Evolutionary conservation across 495 filamentous ascomycete genomes (phyloP).

Genomic region (Neurospora pannonica): DNA sequence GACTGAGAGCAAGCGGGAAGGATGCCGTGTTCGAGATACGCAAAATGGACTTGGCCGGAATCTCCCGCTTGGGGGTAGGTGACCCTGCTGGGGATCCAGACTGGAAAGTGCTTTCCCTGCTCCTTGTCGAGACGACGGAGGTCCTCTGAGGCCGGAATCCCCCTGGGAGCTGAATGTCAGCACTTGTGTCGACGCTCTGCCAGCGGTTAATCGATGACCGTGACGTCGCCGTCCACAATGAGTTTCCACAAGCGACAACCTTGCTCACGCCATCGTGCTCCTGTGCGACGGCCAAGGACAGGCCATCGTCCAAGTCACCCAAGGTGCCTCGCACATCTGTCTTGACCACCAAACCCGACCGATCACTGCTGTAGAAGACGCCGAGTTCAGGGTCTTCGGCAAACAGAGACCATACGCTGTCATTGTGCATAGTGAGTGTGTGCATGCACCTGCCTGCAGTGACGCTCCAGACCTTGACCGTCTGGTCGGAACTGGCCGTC

Average conservation of each 20-base stretch:
- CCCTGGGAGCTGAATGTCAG: slow-evolving; percentile 42
- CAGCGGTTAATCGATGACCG: slow-evolving; percentile 94
- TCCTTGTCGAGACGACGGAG: slow-evolving; percentile 33
- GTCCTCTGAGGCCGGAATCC: slow-evolving; percentile 46
- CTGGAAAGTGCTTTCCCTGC: slow-evolving; percentile 12
- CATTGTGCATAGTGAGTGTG: slow-evolving; percentile 96
- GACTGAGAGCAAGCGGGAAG: slow-evolving; percentile 46
- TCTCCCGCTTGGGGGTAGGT: slow-evolving; percentile 45
- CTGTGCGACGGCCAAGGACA: slow-evolving; percentile 79
- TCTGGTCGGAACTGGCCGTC: slow-evolving; percentile 93
- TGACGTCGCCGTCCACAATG: slow-evolving; percentile 90
- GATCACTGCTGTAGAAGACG: slow-evolving; percentile 89
- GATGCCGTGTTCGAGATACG: slow-evolving; percentile 74
- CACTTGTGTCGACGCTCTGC: slow-evolving; percentile 72
- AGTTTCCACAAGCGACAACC: slow-evolving; percentile 66
- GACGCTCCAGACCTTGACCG: slow-evolving; percentile 94
- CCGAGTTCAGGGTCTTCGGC: slow-evolving; percentile 78
- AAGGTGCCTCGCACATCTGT: slow-evolving; percentile 68
- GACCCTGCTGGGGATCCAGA: slow-evolving; percentile 8
- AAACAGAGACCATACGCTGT: slow-evolving; percentile 93
- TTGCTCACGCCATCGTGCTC: slow-evolving; percentile 87
- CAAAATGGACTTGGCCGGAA: slow-evolving; percentile 66
- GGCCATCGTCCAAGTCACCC: slow-evolving; percentile 77
- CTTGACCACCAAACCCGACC: slow-evolving; percentile 85
- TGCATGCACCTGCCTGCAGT: slow-evolving; percentile 93